Conservation (phyloP, 163 green algal species). For the Scenedesmus sp. region DNA sequence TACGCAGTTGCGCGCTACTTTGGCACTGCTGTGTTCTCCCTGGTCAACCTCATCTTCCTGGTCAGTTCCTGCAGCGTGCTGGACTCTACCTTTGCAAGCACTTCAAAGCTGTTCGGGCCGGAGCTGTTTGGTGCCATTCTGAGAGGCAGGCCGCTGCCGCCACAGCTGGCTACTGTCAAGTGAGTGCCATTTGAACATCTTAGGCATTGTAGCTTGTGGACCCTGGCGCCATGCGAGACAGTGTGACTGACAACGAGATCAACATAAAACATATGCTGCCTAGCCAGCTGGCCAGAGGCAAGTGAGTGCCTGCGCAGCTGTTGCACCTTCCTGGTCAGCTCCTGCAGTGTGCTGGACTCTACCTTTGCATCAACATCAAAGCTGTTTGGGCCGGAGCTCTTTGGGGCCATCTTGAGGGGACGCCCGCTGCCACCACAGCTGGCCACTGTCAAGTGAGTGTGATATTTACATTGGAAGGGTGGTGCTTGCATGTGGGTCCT, state of each 20-base stretch:
- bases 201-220: background rate
- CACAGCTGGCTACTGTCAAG: constrained; percentile 21
- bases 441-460: constrained; percentile 3
- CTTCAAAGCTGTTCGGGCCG: constrained; percentile 54
- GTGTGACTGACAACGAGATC: too few relatives aligned
- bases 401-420: constrained; percentile 31
- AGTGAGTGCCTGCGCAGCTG: background rate
- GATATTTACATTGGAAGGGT: too few relatives aligned
- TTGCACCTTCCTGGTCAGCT: constrained; percentile 41
- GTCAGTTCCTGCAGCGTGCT: constrained; percentile 47
- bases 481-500: too few relatives aligned
- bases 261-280: background rate
- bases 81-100: constrained; percentile 54
- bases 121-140: constrained; percentile 41
- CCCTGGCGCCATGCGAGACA: background rate
- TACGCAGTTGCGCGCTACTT: constrained; percentile 50
- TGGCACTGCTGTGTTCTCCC: constrained; percentile 48
- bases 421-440: constrained; percentile 26
- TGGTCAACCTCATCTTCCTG: constrained; percentile 54
- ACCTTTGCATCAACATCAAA: constrained; percentile 51
- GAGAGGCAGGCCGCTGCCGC: constrained; percentile 28
- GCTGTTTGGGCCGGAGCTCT: constrained; percentile 51
- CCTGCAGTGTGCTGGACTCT: constrained; percentile 50
- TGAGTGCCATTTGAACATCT: background rate
- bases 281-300: background rate